A percentile compares a stretch with the other conserved stretches of the same genome.
These are phyloP conservation scores for Malus hybrid DNA, from an alignment of 331 rosid species.

Conservation along the genomic window DNA sequence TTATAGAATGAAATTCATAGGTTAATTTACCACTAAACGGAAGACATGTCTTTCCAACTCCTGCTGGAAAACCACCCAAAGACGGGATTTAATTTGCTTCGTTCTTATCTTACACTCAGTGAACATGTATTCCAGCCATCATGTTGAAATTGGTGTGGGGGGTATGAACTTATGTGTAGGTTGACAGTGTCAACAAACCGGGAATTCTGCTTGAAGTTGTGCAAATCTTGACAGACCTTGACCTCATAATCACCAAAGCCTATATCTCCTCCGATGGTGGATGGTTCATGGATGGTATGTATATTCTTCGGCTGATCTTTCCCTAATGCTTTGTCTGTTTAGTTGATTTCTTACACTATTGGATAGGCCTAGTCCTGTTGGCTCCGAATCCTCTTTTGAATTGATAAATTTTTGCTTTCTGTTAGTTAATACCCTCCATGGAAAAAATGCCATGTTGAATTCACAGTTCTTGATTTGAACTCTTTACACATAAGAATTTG, in stretches of 20 bases:
- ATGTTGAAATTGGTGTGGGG: background rate
- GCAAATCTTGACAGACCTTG: constrained; percentile 75
- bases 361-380: too few species aligned
- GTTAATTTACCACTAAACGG: background rate
- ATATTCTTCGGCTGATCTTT: constrained; percentile 1
- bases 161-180: constrained; percentile 25
- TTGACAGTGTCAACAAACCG: constrained; percentile 80
- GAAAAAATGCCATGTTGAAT: background rate
- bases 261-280: constrained; percentile 81
- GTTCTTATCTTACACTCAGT: background rate
- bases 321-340: background rate
- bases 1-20: background rate
- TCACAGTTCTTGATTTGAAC: background rate
- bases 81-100: background rate
- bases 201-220: constrained; percentile 84
- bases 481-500: too few species aligned
- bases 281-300: constrained; percentile 92
- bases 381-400: background rate
- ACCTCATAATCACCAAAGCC: constrained; percentile 81
- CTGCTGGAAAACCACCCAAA: background rate
- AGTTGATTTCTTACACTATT: too few species aligned
- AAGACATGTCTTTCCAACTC: background rate
- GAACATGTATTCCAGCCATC: background rate
- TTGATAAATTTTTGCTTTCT: background rate
- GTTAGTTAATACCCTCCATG: background rate